Evolutionary conservation across 208 protist species (phyloP).

Genomic region (Balamuthia mandrillaris): DNA sequence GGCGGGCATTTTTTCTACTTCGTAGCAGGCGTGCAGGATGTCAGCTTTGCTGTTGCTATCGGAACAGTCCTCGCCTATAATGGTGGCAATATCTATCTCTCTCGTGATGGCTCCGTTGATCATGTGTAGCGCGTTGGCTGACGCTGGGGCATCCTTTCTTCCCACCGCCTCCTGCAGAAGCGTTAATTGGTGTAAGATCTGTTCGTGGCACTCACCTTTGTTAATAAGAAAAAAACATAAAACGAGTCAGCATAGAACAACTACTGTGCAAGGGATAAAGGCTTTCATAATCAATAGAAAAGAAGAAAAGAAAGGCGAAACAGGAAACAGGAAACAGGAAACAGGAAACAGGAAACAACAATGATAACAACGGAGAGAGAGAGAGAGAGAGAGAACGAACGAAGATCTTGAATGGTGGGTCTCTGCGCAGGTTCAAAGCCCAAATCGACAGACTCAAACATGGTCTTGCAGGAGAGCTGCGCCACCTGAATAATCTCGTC

Average conservation of each 20-base stretch:
- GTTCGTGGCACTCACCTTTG: slow-evolving; percentile 27
- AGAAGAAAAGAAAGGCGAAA: too few relatives aligned
- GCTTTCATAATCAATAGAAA: too few relatives aligned
- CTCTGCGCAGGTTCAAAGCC: neutral
- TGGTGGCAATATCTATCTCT: neutral
- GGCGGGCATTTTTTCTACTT: slow-evolving; percentile 29
- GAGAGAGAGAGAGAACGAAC: neutral
- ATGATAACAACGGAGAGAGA: neutral
- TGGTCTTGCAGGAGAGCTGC: slow-evolving; percentile 25
- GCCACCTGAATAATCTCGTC: slow-evolving; percentile 36
- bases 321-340: too few relatives aligned
- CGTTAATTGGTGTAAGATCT: neutral
- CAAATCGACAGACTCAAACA: neutral
- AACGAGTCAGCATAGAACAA: too few relatives aligned
- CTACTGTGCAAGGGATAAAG: too few relatives aligned
- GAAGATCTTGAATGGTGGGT: neutral
- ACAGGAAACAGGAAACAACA: too few relatives aligned
- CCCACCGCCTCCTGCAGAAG: neutral
- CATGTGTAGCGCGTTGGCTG: slow-evolving; percentile 16
- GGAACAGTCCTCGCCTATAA: neutral
- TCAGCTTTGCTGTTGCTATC: slow-evolving; percentile 14
- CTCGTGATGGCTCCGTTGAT: slow-evolving; percentile 26
- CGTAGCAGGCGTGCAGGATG: slow-evolving; percentile 29
- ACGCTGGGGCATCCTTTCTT: neutral
- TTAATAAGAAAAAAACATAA: neutral